Percentiles rank a stretch among this genome's conserved stretches.
Conservation (phyloP, 768 basidiomycete species). For the Tephrocybe sp. region DNA sequence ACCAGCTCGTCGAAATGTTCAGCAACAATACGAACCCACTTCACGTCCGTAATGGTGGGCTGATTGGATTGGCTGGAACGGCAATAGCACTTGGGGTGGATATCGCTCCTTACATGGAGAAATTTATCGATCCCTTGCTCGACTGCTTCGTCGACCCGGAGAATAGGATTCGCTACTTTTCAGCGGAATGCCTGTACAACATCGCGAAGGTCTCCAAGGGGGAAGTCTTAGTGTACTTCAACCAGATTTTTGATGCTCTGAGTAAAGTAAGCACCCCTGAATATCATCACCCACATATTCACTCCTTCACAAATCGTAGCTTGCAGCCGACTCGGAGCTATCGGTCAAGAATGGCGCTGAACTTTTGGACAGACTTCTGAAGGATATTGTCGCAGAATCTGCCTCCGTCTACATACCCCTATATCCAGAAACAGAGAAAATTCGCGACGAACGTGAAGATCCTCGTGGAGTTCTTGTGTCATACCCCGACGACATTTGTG, state of each 20-base stretch:
- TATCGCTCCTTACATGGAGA: conserved; percentile 91
- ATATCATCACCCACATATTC: neutral
- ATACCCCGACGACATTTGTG: conserved; percentile 50
- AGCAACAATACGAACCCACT: conserved; percentile 76
- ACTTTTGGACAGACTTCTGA: conserved; percentile 91
- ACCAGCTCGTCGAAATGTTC: conserved; percentile 95
- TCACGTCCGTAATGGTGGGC: conserved; percentile 89
- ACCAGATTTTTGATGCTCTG: conserved; percentile 95
- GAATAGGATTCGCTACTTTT: conserved; percentile 95
- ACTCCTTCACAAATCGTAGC: conserved; percentile 43
- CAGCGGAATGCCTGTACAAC: conserved; percentile 97
- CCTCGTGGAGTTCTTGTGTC: conserved; percentile 62
- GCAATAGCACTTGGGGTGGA: conserved; percentile 96
- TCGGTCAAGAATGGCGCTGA: conserved; percentile 99
- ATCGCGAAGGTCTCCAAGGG: conserved; percentile 97
- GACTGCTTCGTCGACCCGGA: conserved; percentile 92
- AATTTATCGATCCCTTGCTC: conserved; percentile 85
- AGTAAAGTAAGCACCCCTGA: conserved; percentile 74
- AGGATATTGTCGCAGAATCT: conserved; percentile 96
- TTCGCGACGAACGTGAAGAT: conserved; percentile 57
- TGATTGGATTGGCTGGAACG: conserved; percentile 93
- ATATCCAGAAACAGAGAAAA: conserved; percentile 75
- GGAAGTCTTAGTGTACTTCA: conserved; percentile 95
- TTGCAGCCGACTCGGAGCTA: conserved; percentile 91
- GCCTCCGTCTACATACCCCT: conserved; percentile 93